phyloP scores from a whole-genome alignment of 106 monocot species.

The Apostasia ramifera region DNA sequence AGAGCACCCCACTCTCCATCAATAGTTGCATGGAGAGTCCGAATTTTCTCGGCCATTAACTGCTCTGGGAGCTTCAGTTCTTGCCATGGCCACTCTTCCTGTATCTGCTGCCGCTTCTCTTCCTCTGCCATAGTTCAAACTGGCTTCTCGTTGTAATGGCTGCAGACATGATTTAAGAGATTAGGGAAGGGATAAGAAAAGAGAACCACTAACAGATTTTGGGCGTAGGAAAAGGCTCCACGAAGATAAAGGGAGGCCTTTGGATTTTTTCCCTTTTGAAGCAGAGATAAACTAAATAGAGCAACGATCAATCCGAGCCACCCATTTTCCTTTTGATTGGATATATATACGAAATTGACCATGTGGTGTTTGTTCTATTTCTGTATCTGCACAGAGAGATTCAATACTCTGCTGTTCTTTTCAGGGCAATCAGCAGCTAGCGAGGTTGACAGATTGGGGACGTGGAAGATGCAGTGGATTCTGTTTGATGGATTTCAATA shows the following conservation, averaged over 20 bases:
- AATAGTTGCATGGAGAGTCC: constrained; percentile 43
- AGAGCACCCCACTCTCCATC: constrained; percentile 53
- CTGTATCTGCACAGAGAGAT: too few relatives aligned
- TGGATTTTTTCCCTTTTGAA: neutral
- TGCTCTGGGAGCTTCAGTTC: constrained; percentile 41
- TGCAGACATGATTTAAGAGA: neutral
- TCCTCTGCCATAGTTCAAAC: constrained; percentile 13
- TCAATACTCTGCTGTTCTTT: too few relatives aligned
- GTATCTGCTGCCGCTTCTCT: neutral
- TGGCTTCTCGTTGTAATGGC: neutral
- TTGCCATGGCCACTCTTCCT: constrained; percentile 11
- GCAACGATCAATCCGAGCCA: neutral
- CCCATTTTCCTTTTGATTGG: neutral
- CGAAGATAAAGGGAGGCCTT: neutral
- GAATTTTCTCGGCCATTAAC: constrained; percentile 29
- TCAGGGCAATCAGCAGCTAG: too few relatives aligned
- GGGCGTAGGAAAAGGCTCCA: constrained; percentile 30
- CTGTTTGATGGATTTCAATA: too few relatives aligned
- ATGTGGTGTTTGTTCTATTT: too few relatives aligned
- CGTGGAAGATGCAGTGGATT: too few relatives aligned
- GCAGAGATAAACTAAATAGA: neutral
- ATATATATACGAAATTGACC: too few relatives aligned
- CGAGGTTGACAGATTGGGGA: too few relatives aligned
- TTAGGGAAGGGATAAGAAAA: constrained; percentile 69
- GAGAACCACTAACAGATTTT: constrained; percentile 53